Evolutionary conservation across 805 yeast species (phyloP), one percentile per base, ranked within the genome.

Genomic region (Saccharomycopsis lassenensis): DNA sequence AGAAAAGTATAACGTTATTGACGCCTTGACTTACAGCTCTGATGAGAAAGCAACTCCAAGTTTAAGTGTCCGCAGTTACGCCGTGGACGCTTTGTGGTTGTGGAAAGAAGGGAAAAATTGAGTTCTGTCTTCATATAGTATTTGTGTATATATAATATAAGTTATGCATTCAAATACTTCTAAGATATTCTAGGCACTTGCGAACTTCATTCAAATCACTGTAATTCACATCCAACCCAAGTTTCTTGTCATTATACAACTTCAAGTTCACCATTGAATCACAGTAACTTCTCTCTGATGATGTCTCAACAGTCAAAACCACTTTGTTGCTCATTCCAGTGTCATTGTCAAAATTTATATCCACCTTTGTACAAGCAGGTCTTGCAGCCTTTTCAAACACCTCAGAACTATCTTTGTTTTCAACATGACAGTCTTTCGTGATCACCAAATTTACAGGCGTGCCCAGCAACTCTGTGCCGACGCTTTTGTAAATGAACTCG

Each of bases 21-120:
- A 81, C 12, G 62, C 81, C 1, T 54, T 87, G 19, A 63, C 73
- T 25, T 77, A 75, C 32, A 77, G 82, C 21, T 69, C 85, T 1
- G 79, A 80, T 47, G 93, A 81, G 33, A 54, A 55, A 10, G 61
- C 57, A 35, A 77, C 84, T 0, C 61, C 57, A 12, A 83, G 81
- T 53, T 41, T 87, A 21, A 78, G 87, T 24, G 86, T 86, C 1
- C 63, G 82, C 47, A 81, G 71, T 46, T 83, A 85, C 53, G 94
- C 95, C 1, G 65, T 80, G 21, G 96, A 87, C 46, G 94, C 95
- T 1, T 63, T 87, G 24, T 87, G 95, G 94, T 58, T 87, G 36
- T 84, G 94, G 91, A 77, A 68, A 47, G 58, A 58, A 41, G 67
- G 67, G 7, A 19, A 19, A 7, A 19, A n/a, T n/a, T n/a, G n/a